Base-by-base conservation (phyloP, 2,329 filamentous ascomycete species). In the Nemania sp. region DNA sequence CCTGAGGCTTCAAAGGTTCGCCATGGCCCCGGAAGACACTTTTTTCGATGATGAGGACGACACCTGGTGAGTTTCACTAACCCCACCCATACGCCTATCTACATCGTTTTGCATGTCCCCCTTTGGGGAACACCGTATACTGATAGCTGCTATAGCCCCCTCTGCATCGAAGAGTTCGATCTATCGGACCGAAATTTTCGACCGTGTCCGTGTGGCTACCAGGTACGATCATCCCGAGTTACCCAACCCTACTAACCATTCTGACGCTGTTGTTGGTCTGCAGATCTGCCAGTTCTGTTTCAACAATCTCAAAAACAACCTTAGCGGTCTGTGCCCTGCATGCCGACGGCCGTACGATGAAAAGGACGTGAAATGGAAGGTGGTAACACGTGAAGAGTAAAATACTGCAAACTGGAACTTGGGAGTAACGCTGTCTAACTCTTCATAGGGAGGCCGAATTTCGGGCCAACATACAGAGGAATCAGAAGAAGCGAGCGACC, bases 241-340 rank as follows among this genome's bases (percentile, higher is more conserved):
- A 42, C n/a, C 45, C 35, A 29, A 52, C 12, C 43, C 61, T 62
- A 17, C 66, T 54, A 21, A 51, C 46, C 40, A 66, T 54, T 67
- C 62, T 63, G 43, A 65, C 39, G 45, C 18, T 45, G 18, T 53
- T 17, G 15, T 53, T 17, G 15, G 43, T 6, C 34, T 49, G 47
- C 71, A 97, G 93, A 94, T 99, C 75, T 99, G 95, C 78, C 96
- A 99, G 81, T 99, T 99, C 79, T 99, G 95, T 80, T 99, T 94
- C 81, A 97, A 99, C 79, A 99, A 98, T 76, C 96, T 99, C 76
- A 96, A 96, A 79, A 96, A 90, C 70, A 97, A 97, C 71, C 92
- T 97, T 85, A 98, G 97, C 74, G 93, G 94, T 37, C 84, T 97
- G 59, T 99, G 95, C 76, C 95, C 95, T n/a, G 96, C 96, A 68